Base-by-base conservation (phyloP, 768 basidiomycete genomes). In the Epithele typhae region DNA sequence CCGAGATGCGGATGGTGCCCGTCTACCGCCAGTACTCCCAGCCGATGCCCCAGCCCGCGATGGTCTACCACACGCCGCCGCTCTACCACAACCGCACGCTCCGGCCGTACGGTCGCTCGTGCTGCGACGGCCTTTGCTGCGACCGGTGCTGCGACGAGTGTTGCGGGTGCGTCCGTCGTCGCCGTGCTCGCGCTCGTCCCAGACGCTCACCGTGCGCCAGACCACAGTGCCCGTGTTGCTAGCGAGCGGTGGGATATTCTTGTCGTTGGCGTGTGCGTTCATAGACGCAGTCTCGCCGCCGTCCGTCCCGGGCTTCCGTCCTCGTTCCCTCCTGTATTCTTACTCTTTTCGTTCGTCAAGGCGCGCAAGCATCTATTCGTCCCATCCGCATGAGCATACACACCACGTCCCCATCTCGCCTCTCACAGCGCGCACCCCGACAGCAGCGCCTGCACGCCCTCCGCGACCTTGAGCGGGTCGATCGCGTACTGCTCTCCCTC, bases 1-100 rank as follows among this genome's bases (percentile, higher is more conserved):
- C 60, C 4, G 59, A 62, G 37, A 62, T 62, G 61, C 56, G 59
- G 47, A 56, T 56, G 48, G 52, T 46, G 14, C 48, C 45, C 33
- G 33, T 57, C 12, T 49, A 45, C 38, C 55, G 55, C 22, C 58
- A 59, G 32, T 57, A 55, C 37, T 50, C 54, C 21, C 61, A 60
- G 39, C 61, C 61, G 7, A 17, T 47, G 14, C 43, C 59, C 4
- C 56, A 56, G 48, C 59, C 57, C 17, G 45, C 46, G 23, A 59
- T 60, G 53, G 41, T 58, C 33, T 62, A 60, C 45, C 57, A 52
- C 41, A 48, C 41, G 18, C 54, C n/a, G n/a, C 51, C 55, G 22
- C 30, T 53, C 21, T 39, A 47, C 19, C 54, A 57, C 43, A 36
- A 45, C 19, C 52, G 48, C 3, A 35, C 44, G 19, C 33, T 54